Base-by-base conservation (phyloP, 2,329 filamentous ascomycete species). In the Sporothrix variecibatus region DNA sequence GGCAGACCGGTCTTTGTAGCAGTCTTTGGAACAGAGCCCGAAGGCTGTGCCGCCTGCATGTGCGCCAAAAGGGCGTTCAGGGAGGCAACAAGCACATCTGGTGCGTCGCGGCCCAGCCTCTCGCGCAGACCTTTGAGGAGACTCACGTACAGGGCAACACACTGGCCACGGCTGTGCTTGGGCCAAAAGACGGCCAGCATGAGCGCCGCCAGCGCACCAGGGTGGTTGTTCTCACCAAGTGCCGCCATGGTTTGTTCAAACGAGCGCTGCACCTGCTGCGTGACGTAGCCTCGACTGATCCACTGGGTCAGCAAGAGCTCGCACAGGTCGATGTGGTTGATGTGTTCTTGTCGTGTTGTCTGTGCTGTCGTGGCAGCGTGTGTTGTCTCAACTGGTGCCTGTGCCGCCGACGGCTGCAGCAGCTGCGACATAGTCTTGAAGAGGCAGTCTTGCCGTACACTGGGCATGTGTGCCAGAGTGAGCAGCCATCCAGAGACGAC, bases 271-370 rank as follows among this genome's bases (percentile, higher is more conserved):
- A 43, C 72, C 26, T 58, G 58, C 38, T 56, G 28, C 51, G 56
- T 65, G 60, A 80, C 70, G 70, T 80, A 80, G 12, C 78, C 78
- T 15, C 78, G 78, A 62, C 80, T 82, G 12, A 67, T 51, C 81
- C 81, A 82, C 67, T 82, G 81, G 3, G 76, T 75, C 7, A 81
- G 38, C 4, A 81, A 68, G 53, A 82, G 75, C 4, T 77, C 76
- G 64, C 78, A 80, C 43, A 82, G 62, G 34, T 80, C 78, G 46
- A 23, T 12, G 23, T 20, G 51, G 49, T 34, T 20, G 62, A 6
- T 46, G 23, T 56, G 51, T 67, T 67, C 43, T 15, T n/a, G 62
- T 67, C 43, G 60, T 64, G 60, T 15, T 20, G 60, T 40, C 34
- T 64, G 38, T 67, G 38, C 26, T 49, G 53, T 56, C 53, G 71